Evolutionary conservation across 768 basidiomycete genomes (phyloP), one percentile per base, ranked within the genome.

Genomic region (Agrocybe chaxingu): DNA sequence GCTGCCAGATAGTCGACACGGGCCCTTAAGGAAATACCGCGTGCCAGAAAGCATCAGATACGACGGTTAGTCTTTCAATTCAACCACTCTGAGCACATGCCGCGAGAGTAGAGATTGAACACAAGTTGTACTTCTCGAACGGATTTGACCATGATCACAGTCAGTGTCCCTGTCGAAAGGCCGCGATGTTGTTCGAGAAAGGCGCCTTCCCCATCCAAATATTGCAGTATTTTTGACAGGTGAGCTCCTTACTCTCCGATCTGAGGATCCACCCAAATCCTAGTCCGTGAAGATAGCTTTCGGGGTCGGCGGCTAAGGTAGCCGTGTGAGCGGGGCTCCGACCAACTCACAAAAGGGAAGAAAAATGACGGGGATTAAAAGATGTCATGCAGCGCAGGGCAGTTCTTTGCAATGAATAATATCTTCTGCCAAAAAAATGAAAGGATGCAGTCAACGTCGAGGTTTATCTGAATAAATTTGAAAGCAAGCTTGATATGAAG

Each of bases 81-180:
- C 30, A 38, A 47, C n/a, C 45, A 30, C n/a, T 36, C 32, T 13
- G 45, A 45, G 19, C 31, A 45, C 39, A 47, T n/a, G 44, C 19
- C 9, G 8, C 34, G 41, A 13, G 39, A 29, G 16, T 49, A 40
- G 43, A 53, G 18, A 29, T 43, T 18, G 34, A 48, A 13, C 4
- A 48, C 34, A 41, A 40, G 30, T 7, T 40, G 12, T 5, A 29
- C 51, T 56, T 56, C 51, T 49, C 18, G 36, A 45, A 52, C 32
- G 31, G 51, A 56, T 56, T 52, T 48, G 42, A 52, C 48, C 42
- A 42, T 51, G 10, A 36, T 36, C 24, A 13, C 35, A 8, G 34
- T 37, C 45, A 30, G 18, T 10, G 30, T 48, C 39, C 37, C 16
- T 42, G 9, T 30, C 37, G 32, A 39, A 48, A 48, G 38, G 16